Evolutionary conservation across 2,329 filamentous ascomycete species (phyloP), one percentile per base, ranked within the genome.

Genomic region (Aspergillus nomiae): DNA sequence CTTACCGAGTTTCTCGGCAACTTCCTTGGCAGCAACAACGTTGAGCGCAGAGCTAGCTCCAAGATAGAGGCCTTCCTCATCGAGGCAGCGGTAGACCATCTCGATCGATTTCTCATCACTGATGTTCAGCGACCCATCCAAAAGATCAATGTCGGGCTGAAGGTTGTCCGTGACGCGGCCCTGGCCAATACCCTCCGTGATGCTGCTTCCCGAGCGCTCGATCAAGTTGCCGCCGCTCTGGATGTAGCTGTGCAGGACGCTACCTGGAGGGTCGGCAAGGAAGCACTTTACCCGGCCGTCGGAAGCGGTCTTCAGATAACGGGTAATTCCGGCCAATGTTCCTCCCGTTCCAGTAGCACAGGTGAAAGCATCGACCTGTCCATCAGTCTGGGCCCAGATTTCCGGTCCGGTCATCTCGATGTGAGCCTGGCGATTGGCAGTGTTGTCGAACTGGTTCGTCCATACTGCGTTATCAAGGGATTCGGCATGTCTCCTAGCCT

Each of bases 391-490:
- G 32, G 89, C 83, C 95, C 95, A 99, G 75, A 99, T 97, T 81
- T 99, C 95, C 0, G 95, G 95, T 0, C 95, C 95, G 0, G 95
- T 99, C 2, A 94, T 98, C 83, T 97, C 94, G 70, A 98, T 90
- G 77, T 99, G 95, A 55, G 95, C 95, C 73, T 91, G 89, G 58
- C 95, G 87, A 80, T 99, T 99, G 59, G 95, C 95, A 58, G 86
- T 89, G 82, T 99, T 99, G 78, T 99, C 95, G 81, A 99, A 99
- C 81, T 99, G 95, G 80, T 99, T 96, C 51, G 95, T 99, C 95
- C 95, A 99, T 16, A 98, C 94, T 10, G 94, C 93, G 72, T 95
- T 95, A 19, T 92, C 89, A 56, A 96, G 81, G 3, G 84, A 78
- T 77, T 95, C 93, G n/a, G 95, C 95, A 79, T 98, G 94, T 48